Evolutionary conservation across 495 filamentous ascomycete genomes (phyloP).

Genomic region (Neurospora sp.): DNA sequence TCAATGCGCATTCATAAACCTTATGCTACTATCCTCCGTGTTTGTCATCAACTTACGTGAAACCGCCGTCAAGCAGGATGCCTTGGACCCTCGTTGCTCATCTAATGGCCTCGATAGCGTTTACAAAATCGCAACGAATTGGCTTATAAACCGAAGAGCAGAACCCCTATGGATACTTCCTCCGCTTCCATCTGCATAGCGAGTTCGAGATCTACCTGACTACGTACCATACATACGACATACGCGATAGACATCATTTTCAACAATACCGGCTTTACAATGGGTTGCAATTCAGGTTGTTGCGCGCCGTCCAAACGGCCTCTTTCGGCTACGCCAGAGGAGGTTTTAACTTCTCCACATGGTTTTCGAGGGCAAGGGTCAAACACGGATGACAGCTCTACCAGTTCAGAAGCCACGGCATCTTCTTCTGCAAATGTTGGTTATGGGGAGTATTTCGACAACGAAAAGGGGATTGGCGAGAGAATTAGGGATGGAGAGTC

Average conservation of each 20-base stretch:
- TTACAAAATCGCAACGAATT: not conserved
- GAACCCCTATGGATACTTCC: not conserved
- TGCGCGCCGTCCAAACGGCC: conserved; percentile 4
- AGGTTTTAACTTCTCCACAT: not conserved
- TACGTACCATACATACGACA: not conserved
- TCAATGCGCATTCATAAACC: not conserved
- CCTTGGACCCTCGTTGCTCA: not conserved
- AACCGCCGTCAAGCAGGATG: not conserved
- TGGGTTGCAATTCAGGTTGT: conserved; percentile 15
- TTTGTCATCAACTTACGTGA: not conserved
- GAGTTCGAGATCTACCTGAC: not conserved
- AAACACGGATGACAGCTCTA: not conserved
- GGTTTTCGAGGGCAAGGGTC: not conserved
- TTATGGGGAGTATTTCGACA: not conserved
- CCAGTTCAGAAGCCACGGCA: not conserved
- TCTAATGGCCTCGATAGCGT: not conserved
- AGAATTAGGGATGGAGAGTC: not conserved
- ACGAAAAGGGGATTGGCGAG: not conserved
- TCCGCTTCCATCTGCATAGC: not conserved
- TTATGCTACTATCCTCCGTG: not conserved
- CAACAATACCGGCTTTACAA: not conserved
- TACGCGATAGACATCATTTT: not conserved
- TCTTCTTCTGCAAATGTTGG: not conserved
- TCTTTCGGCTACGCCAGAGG: not conserved
- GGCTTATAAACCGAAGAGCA: not conserved